Evolutionary conservation across 1,139 yeast genomes (phyloP), one percentile per base, ranked within the genome.

Genomic region (Kurtzmaniella natalensis): DNA sequence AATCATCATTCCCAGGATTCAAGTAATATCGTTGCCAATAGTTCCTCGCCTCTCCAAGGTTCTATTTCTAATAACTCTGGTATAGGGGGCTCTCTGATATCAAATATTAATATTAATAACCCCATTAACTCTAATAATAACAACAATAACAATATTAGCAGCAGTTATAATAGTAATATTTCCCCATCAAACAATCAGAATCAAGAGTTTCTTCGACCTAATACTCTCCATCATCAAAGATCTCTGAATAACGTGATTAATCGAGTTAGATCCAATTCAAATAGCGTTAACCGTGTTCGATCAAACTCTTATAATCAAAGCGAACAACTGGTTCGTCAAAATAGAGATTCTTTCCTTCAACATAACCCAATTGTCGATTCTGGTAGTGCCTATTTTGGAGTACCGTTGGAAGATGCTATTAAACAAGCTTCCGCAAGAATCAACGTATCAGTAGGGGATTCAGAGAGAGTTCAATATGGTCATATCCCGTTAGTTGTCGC

Each of bases 401-500:
- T 82, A 2, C 76, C 92, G 1, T 64, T 92, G 20, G 76, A 74
- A 17, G 72, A 74, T 21, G 85, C 95, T 16, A 72, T 89, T 35
- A 62, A 71, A 28, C 75, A 81, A 40, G 95, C 97, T 0, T 74
- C 76, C 39, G 89, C 88, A 9, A 76, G 79, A 34, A 84, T 87
- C 36, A 76, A 82, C 16, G 76, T 84, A 8, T 67, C 82, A 46
- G 61, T 70, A 32, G 66, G 64, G 36, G 66, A 64, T 28, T 38
- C 53, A 3, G 78, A 77, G 32, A 55, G 55, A n/a, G 75, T 76
- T 31, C 77, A 78, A 33, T 87, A 83, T 51, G 96, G 95, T 13
- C 68, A 74, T 40, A 81, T 87, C 23, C 96, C 96, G 1, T 71
- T 84, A 16, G 86, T 92, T n/a, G 95, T 92, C 20, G 98, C 97